Conservation (phyloP, 2,329 filamentous ascomycete species). For the Colletotrichum limetticola region DNA sequence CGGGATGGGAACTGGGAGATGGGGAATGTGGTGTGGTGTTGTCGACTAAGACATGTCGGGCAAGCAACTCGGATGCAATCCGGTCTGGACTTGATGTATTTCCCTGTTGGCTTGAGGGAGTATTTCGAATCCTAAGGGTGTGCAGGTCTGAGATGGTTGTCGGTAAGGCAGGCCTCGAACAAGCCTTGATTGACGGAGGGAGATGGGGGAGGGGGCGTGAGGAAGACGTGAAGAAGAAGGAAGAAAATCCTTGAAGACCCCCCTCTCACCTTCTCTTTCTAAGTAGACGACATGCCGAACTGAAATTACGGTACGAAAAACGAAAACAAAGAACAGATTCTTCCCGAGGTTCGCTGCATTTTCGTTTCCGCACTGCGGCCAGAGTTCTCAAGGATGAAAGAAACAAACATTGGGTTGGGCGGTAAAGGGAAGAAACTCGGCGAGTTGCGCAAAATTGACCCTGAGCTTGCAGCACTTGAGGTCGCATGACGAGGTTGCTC, state of each 20-base stretch:
- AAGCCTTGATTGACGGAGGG: background rate
- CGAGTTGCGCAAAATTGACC: background rate
- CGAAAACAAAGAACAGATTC: background rate
- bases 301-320: background rate
- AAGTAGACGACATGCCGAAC: background rate
- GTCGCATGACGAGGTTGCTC: background rate
- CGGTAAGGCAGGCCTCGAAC: background rate
- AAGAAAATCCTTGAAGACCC: background rate
- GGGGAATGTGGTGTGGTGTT: slow-evolving; percentile 1
- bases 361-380: background rate
- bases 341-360: background rate
- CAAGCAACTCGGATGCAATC: background rate
- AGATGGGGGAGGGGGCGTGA: background rate
- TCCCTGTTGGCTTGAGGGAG: background rate
- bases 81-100: background rate
- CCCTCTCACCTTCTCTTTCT: background rate
- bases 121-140: background rate
- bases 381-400: background rate
- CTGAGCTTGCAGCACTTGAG: background rate
- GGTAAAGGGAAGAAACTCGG: background rate
- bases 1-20: background rate
- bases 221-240: background rate
- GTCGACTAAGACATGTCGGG: background rate
- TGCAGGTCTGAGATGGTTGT: background rate
- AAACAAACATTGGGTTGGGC: background rate